Conservation (phyloP, 805 yeast genomes). For the Saccharomycopsis sp. region DNA sequence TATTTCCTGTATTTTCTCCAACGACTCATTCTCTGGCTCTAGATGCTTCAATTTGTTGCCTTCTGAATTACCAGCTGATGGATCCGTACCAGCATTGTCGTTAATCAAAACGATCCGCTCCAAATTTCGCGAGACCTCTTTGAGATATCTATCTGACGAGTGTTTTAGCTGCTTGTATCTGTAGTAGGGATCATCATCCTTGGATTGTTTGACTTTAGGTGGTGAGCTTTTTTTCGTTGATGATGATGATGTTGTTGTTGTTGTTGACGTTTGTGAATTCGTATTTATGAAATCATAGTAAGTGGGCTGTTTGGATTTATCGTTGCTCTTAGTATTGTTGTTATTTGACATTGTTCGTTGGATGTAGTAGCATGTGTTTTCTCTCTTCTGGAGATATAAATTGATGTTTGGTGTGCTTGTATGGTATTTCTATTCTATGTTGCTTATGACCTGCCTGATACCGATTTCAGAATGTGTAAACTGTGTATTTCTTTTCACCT, state of each 20-base stretch:
- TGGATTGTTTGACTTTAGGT: not conserved
- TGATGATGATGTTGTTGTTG: not conserved
- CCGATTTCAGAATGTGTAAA: too few species aligned
- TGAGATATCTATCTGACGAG: conserved; percentile 1
- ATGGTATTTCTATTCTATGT: too few species aligned
- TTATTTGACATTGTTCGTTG: not conserved
- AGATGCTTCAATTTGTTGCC: not conserved
- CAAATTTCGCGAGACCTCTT: not conserved
- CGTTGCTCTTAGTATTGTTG: not conserved
- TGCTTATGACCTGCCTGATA: too few species aligned
- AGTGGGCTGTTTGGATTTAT: not conserved
- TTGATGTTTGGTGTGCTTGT: too few species aligned
- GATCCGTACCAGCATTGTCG: not conserved
- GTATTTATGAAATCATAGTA: conserved; percentile 5
- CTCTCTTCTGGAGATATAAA: too few species aligned
- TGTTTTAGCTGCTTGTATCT: conserved; percentile 6
- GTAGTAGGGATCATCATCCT: not conserved
- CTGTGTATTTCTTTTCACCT: too few species aligned
- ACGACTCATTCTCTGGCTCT: conserved; percentile 9
- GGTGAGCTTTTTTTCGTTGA: not conserved
- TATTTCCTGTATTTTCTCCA: conserved; percentile 16
- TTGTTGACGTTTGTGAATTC: not conserved
- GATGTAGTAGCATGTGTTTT: too few species aligned
- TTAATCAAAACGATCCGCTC: not conserved
- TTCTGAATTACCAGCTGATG: not conserved